Evolutionary conservation across 73 alveolate species (phyloP).

Genomic region (Tetrahymena thermophila): DNA sequence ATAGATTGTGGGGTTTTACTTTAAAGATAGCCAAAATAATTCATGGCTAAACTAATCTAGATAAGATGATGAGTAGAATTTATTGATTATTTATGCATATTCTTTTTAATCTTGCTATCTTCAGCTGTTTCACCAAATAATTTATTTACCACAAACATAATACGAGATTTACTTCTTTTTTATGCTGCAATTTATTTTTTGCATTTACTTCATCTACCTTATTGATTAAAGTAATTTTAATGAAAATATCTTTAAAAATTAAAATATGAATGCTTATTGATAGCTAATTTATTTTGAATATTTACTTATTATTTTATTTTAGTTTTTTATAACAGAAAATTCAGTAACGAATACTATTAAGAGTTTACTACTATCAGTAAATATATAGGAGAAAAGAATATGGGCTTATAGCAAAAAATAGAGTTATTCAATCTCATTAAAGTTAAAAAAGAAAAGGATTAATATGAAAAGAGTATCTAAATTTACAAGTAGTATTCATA

Average conservation of each 20-base stretch:
- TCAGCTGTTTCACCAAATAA: background rate
- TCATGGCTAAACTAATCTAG: background rate
- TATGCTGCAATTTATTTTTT: background rate
- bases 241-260: too few species aligned
- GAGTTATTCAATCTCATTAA: background rate
- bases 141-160: background rate
- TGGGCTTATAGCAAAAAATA: background rate
- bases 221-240: background rate
- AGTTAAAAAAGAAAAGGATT: background rate
- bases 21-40: background rate
- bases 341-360: background rate
- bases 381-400: background rate
- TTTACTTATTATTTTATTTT: too few species aligned
- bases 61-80: background rate
- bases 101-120: background rate
- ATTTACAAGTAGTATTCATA: background rate
- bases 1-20: background rate
- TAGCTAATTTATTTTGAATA: too few species aligned
- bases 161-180: background rate
- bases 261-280: background rate
- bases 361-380: background rate
- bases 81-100: background rate
- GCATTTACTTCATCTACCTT: background rate
- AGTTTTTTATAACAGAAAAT: background rate
- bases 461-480: background rate